Evolutionary conservation across 2,329 filamentous ascomycete genomes (phyloP).

Genomic region (Fusarium sororula): DNA sequence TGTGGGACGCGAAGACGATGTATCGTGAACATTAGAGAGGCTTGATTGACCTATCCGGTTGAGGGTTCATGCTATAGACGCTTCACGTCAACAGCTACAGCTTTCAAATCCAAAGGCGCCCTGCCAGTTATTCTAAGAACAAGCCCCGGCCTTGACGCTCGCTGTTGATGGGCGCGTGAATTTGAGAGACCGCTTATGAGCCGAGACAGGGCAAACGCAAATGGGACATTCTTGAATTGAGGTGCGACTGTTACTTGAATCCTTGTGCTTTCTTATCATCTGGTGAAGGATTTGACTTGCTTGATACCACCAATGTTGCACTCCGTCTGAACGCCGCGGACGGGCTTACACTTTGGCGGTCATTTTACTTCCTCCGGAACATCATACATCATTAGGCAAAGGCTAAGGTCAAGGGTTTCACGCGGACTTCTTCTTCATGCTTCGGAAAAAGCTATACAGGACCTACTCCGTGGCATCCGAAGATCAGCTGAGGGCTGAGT

Average conservation of each 20-base stretch:
- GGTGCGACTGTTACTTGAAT: accelerated
- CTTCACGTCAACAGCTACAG: accelerated
- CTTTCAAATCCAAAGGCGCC: background rate
- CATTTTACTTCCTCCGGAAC: background rate
- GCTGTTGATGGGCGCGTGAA: background rate
- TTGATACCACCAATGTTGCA: background rate
- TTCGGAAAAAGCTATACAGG: background rate
- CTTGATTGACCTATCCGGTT: accelerated
- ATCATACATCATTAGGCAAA: no score
- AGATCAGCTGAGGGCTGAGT: background rate
- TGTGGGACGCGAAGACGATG: background rate
- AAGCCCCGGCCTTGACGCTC: background rate
- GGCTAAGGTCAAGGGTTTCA: no score
- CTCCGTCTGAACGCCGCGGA: background rate
- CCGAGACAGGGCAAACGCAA: accelerated
- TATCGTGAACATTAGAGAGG: no score
- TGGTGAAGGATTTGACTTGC: background rate
- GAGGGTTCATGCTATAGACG: accelerated
- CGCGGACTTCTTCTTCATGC: background rate
- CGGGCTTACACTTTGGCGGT: background rate
- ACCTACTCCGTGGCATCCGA: background rate
- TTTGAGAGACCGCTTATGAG: background rate
- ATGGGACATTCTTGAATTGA: background rate
- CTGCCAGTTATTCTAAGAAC: accelerated
- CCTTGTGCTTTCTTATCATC: background rate